phyloP scores from a whole-genome alignment of 2,329 filamentous ascomycete species.

The Fusarium devonianum region DNA sequence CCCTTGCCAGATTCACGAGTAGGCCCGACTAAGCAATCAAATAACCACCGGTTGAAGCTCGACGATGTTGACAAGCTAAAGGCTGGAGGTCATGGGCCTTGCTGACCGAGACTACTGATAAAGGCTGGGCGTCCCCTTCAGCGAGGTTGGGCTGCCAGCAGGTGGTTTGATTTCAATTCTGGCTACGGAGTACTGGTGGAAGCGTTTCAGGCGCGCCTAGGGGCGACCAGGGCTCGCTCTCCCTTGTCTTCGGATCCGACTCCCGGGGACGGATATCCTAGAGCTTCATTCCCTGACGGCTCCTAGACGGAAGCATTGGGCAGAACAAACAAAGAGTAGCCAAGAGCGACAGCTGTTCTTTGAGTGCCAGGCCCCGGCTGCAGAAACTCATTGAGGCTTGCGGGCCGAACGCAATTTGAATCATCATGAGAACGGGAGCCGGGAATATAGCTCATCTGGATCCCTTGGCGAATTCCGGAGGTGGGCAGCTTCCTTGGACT shows the following conservation, averaged over 20 bases:
- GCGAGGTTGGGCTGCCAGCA: conserved; percentile 21
- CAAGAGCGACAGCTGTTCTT: too few species aligned
- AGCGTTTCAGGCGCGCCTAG: conserved; percentile 35
- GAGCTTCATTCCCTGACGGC: conserved; percentile 17
- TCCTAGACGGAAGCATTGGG: conserved; percentile 4
- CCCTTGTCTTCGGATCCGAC: conserved; percentile 31
- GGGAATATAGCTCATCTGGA: too few species aligned
- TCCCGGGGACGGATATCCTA: conserved; percentile 19
- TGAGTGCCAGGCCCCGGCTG: too few species aligned
- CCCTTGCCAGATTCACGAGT: conserved; percentile 11
- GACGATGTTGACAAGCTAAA: conserved; percentile 9
- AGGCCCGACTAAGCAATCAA: conserved; percentile 15
- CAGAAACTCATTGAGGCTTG: too few species aligned
- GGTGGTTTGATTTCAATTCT: conserved; percentile 35
- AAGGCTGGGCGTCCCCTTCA: conserved; percentile 8
- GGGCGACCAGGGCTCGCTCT: conserved; percentile 32
- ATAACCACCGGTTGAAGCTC: conserved; percentile 26
- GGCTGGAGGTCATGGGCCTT: too few species aligned
- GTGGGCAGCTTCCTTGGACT: background rate
- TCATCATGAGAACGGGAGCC: too few species aligned
- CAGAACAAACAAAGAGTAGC: background rate
- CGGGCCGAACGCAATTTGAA: too few species aligned
- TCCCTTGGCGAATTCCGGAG: too few species aligned
- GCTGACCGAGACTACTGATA: too few species aligned
- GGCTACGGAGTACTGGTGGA: conserved; percentile 26